phyloP scores from a whole-genome alignment of 441 rosid genomes.

The Erysimum pusillum region DNA sequence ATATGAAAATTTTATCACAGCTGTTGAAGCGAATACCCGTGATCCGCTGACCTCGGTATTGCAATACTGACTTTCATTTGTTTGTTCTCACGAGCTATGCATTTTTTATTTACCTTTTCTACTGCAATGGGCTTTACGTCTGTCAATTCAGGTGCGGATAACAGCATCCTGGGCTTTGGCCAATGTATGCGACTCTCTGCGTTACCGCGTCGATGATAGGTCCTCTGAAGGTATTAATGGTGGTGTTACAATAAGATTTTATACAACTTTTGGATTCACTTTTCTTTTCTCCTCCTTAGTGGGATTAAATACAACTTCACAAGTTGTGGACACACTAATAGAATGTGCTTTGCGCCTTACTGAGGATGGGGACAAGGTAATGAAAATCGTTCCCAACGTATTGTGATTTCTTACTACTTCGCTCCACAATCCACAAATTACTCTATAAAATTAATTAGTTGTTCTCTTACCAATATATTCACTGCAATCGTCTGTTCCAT shows the following conservation, averaged over 20 bases:
- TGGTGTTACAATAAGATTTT: slow-evolving; percentile 26
- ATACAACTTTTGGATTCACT: slow-evolving; percentile 30
- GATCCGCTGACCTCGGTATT: slow-evolving; percentile 81
- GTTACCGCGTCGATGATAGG: slow-evolving; percentile 58
- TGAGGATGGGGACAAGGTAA: slow-evolving; percentile 95
- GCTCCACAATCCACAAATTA: slow-evolving; percentile 1
- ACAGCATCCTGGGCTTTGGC: slow-evolving; percentile 98
- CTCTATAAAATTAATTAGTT: slow-evolving; percentile 13
- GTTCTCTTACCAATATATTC: slow-evolving; percentile 6
- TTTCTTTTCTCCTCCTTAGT: slow-evolving; percentile 30
- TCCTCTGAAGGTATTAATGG: slow-evolving; percentile 55
- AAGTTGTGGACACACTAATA: slow-evolving; percentile 54
- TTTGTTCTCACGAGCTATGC: slow-evolving; percentile 31
- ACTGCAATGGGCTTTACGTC: slow-evolving; percentile 37
- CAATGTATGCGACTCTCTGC: slow-evolving; percentile 83
- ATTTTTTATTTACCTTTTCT: slow-evolving; percentile 29
- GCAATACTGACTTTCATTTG: slow-evolving; percentile 20
- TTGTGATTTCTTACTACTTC: slow-evolving; percentile 5
- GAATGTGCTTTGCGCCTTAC: slow-evolving; percentile 85
- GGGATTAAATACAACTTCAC: slow-evolving; percentile 55
- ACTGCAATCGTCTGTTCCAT: slow-evolving; percentile 8
- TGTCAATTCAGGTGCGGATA: slow-evolving; percentile 74
- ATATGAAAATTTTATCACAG: slow-evolving; percentile 74
- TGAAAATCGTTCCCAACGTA: slow-evolving; percentile 14
- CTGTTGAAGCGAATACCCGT: slow-evolving; percentile 72